Evolutionary conservation across 2,329 filamentous ascomycete species (phyloP).

Genomic region (Cladophialophora psammophila): DNA sequence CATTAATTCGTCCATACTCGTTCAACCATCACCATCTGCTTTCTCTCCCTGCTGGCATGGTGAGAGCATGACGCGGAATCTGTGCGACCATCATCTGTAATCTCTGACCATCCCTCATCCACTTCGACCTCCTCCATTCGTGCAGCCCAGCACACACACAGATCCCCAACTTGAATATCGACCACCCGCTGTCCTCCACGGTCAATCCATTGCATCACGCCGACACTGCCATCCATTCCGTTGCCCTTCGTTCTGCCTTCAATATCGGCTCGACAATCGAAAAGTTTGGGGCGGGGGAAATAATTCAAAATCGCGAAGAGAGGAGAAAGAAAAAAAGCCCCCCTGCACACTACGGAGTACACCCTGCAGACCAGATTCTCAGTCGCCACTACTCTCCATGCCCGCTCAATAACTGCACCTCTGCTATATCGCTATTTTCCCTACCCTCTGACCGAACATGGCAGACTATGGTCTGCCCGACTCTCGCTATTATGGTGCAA

Average conservation of each 20-base stretch:
- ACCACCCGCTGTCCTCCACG: constrained; percentile 2
- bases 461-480: constrained; percentile 70
- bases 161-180: constrained; percentile 17
- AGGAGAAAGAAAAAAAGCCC: constrained; percentile 18
- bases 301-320: constrained; percentile 13
- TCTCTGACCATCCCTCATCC: constrained; percentile 30
- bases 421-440: constrained; percentile 28
- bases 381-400: constrained; percentile 25
- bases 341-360: constrained; percentile 8
- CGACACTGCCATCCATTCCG: background rate
- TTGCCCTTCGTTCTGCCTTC: constrained; percentile 1
- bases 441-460: constrained; percentile 54
- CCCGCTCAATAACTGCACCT: constrained; percentile 26
- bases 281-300: constrained; percentile 11
- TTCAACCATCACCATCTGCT: constrained; percentile 11
- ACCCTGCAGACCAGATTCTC: background rate
- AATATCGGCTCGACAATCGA: background rate
- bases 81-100: constrained; percentile 33
- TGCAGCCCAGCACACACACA: constrained; percentile 14
- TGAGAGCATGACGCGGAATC: constrained; percentile 35
- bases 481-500: constrained; percentile 62
- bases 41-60: constrained; percentile 36
- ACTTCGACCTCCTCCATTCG: constrained; percentile 12
- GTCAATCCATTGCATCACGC: background rate
- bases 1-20: constrained; percentile 24